Percentiles rank a stretch among this genome's conserved stretches.
Conservation (phyloP, 2,329 filamentous ascomycete species). For the Elsinoe batatas region DNA sequence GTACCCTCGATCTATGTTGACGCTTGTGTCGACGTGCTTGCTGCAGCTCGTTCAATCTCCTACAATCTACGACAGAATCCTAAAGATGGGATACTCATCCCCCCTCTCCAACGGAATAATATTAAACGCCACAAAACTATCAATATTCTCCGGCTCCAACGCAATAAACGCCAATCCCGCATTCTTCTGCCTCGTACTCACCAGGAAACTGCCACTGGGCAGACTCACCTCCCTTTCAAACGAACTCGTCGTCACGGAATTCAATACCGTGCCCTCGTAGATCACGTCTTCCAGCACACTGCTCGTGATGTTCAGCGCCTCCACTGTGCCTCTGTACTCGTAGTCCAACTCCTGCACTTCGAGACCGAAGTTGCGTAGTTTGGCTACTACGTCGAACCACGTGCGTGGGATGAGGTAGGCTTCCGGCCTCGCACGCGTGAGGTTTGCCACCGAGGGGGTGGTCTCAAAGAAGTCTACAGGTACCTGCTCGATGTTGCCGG, state of each 20-base stretch:
- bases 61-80: slow-evolving; percentile 14
- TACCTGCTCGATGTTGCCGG: slow-evolving; percentile 16
- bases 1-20: no score
- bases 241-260: slow-evolving; percentile 17
- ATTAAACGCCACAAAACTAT: slow-evolving; percentile 21
- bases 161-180: slow-evolving; percentile 21
- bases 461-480: slow-evolving; percentile 17
- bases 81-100: slow-evolving; percentile 20
- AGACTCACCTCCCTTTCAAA: slow-evolving; percentile 17
- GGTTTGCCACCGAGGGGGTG: slow-evolving; percentile 17
- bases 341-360: slow-evolving; percentile 19
- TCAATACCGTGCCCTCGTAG: slow-evolving; percentile 21
- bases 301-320: slow-evolving; percentile 19
- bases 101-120: slow-evolving; percentile 19
- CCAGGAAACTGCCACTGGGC: slow-evolving; percentile 19
- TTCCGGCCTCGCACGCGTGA: slow-evolving; percentile 19
- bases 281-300: slow-evolving; percentile 16
- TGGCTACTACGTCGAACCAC: slow-evolving; percentile 19
- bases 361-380: slow-evolving; percentile 20
- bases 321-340: slow-evolving; percentile 18
- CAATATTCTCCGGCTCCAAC: slow-evolving; percentile 23
- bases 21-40: no score
- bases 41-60: no score
- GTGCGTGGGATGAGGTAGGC: slow-evolving; percentile 23
- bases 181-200: slow-evolving; percentile 22